Evolutionary conservation across 225 moss, liverwort and hornwort species (phyloP).

Genomic region (Antitrichia curtipendula): DNA sequence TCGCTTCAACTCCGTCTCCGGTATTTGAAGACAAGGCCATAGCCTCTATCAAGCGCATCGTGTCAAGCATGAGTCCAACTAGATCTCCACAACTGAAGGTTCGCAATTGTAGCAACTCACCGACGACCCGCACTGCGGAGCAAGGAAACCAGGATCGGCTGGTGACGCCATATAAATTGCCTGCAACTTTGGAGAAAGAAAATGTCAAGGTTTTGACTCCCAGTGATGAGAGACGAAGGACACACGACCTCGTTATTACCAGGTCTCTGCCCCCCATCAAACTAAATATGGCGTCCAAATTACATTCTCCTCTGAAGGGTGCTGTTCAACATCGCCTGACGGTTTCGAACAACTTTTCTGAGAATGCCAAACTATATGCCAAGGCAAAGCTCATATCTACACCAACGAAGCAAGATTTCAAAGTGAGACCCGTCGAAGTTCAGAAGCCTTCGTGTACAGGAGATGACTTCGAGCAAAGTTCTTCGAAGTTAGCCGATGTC

Average conservation of each 20-base stretch:
- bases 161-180: constrained; percentile 33
- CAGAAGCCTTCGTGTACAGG: constrained; percentile 2
- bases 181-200: constrained; percentile 21
- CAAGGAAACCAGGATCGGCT: constrained; percentile 13
- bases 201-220: constrained; percentile 5
- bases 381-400: constrained; percentile 10
- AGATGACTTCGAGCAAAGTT: neutral
- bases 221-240: constrained; percentile 21
- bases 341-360: constrained; percentile 25
- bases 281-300: constrained; percentile 6
- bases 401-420: constrained; percentile 18
- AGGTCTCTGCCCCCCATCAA: constrained; percentile 35
- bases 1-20: constrained; percentile 22
- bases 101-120: constrained; percentile 7
- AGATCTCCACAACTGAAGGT: constrained; percentile 19
- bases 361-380: constrained; percentile 39
- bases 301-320: neutral
- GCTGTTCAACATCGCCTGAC: constrained; percentile 19
- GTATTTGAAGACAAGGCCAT: constrained; percentile 42
- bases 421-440: constrained; percentile 7
- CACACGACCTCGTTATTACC: constrained; percentile 40
- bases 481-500: neutral
- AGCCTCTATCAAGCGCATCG: constrained; percentile 30
- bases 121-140: constrained; percentile 4
- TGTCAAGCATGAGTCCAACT: constrained; percentile 14